A percentile compares a stretch with the other conserved stretches of the same genome.
Conservation (phyloP, 2,329 filamentous ascomycete species). For the Cercospora citrullina region DNA sequence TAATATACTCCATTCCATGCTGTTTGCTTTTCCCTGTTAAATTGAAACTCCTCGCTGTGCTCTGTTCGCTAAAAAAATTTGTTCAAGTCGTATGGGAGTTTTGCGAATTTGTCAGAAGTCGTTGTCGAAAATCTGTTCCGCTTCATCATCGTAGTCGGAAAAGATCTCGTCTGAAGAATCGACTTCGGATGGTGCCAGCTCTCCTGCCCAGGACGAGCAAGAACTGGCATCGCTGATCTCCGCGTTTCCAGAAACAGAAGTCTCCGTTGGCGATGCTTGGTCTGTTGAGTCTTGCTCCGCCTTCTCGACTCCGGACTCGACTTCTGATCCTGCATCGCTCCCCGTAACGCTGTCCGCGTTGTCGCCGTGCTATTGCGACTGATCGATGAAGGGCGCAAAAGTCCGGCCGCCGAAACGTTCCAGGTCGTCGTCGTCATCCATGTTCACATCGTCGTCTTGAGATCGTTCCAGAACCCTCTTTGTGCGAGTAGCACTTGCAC, state of each 20-base stretch:
- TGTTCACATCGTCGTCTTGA: constrained; percentile 34
- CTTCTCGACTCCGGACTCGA: not conserved
- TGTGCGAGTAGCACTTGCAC: constrained; percentile 3
- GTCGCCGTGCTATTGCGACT: constrained; percentile 18
- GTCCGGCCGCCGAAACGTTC: constrained; percentile 38
- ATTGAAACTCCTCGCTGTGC: constrained; percentile 1
- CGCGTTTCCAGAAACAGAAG: not conserved
- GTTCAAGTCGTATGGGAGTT: not conserved
- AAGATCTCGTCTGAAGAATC: not conserved
- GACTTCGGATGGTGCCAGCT: not conserved
- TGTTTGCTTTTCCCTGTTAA: not conserved
- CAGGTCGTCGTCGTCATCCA: constrained; percentile 37
- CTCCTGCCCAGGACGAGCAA: not conserved
- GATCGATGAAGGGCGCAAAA: constrained; percentile 38
- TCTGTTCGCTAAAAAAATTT: not conserved
- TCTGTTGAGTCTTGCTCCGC: not conserved
- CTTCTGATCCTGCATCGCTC: no score
- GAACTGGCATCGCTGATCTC: not conserved
- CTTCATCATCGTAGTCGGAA: not conserved
- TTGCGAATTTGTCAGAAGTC: not conserved
- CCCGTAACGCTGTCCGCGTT: not conserved
- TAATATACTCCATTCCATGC: not conserved
- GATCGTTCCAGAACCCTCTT: constrained; percentile 36
- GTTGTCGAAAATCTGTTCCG: not conserved
- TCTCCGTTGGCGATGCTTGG: not conserved